Evolutionary conservation across 352 stramenopile genomes (phyloP), one percentile per base, ranked within the genome.

Genomic region (Phytopythium chamaehyphon): DNA sequence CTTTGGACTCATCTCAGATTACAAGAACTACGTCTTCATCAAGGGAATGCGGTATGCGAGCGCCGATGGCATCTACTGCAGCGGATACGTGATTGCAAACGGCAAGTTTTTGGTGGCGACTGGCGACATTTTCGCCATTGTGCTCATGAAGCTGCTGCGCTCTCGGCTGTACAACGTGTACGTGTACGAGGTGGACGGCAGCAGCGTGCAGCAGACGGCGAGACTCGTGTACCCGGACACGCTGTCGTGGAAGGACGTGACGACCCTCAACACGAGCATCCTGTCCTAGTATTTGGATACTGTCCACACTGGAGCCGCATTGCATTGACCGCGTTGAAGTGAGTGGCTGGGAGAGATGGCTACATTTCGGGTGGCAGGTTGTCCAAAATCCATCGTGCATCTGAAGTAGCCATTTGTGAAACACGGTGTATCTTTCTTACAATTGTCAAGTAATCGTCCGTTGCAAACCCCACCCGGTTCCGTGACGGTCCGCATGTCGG

Each of bases 21-120:
- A 70, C 43, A 64, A 70, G 36, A 72, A 76, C 39, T 72, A 67
- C 44, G 51, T 69, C 0, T 71, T 70, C 47, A 73, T 76, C 38
- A 76, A 76, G 36, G 69, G 70, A 2, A 54, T 76, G 5, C 72
- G 74, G 56, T 80, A 69, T 47, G 66, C 66, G 6, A 71, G 57
- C 1, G 55, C 66, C 5, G 68, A 75, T n/a, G 70, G 66, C 21
- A 69, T 76, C 21, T 80, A 71, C 48, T 69, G 62, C 57, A 71
- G 56, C 0, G 69, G 65, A 14, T 79, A 67, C 56, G 70, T 80
- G 28, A 58, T 80, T 16, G 59, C 70, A 26, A 73, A 73, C 51
- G 55, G 59, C 47, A 74, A 72, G 37, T 81, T 62, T 35, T 59
- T 81, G 7, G 63, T 81, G 31, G 59, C 64, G 12, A 68, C 59